phyloP scores from a whole-genome alignment of 108 stramenopile genomes.

The Skeletonema marinoi region DNA sequence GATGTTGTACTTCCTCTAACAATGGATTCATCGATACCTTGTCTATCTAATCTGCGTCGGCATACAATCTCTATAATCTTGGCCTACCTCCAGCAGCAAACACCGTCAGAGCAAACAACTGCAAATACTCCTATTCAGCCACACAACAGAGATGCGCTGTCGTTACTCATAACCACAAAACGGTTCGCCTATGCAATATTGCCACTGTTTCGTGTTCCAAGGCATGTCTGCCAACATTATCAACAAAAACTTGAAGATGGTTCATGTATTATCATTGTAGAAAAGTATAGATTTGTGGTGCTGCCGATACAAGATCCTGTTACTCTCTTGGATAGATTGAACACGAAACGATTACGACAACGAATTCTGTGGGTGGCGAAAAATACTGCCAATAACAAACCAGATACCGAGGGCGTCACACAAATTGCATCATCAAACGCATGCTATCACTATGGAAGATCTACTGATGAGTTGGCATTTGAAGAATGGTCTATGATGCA shows the following conservation, averaged over 20 bases:
- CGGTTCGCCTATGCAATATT: slow-evolving; percentile 52
- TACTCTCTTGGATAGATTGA: slow-evolving; percentile 69
- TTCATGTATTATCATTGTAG: neutral
- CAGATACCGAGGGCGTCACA: neutral
- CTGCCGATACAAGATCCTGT: slow-evolving; percentile 74
- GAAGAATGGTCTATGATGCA: slow-evolving; percentile 41
- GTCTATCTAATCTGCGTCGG: slow-evolving; percentile 39
- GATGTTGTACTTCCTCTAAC: neutral
- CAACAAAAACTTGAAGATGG: slow-evolving; percentile 23
- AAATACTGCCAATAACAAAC: neutral
- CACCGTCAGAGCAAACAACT: neutral
- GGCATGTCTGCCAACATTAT: slow-evolving; percentile 18
- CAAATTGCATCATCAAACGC: slow-evolving; percentile 10
- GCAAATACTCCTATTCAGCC: neutral
- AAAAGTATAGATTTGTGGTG: slow-evolving; percentile 58
- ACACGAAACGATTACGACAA: slow-evolving; percentile 61
- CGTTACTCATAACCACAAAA: slow-evolving; percentile 58
- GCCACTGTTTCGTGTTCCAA: slow-evolving; percentile 60
- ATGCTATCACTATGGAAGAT: slow-evolving; percentile 36
- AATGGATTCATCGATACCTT: slow-evolving; percentile 10
- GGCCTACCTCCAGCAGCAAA: slow-evolving; percentile 62
- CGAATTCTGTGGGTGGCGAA: slow-evolving; percentile 19
- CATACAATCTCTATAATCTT: slow-evolving; percentile 72
- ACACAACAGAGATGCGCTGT: slow-evolving; percentile 63
- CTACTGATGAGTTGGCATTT: slow-evolving; percentile 45